phyloP scores from a whole-genome alignment of 306 rosid species.

The Alnus rubra region DNA sequence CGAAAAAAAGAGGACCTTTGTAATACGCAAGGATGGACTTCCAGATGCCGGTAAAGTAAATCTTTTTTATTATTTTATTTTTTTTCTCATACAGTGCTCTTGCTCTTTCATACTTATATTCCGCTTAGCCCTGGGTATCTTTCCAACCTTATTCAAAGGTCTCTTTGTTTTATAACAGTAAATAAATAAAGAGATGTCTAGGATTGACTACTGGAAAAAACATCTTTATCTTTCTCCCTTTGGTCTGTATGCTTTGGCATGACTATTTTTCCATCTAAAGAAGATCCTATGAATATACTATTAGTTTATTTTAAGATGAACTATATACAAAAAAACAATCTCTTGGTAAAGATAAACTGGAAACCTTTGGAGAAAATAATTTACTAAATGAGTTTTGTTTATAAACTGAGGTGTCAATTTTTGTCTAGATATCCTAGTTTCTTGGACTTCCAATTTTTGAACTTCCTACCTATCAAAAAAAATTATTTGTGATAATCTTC shows the following conservation, averaged over 20 bases:
- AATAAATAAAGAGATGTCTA: background rate
- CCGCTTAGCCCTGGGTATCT: background rate
- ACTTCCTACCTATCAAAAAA: background rate
- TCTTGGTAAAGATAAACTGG: background rate
- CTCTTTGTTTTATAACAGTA: background rate
- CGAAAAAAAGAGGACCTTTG: slow-evolving; percentile 94
- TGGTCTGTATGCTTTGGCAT: background rate
- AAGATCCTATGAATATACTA: background rate
- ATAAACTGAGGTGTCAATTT: background rate
- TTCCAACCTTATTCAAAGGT: background rate
- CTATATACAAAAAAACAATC: background rate
- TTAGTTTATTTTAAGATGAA: background rate
- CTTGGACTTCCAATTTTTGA: background rate
- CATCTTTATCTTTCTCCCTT: background rate
- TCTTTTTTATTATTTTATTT: background rate
- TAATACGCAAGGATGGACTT: slow-evolving; percentile 92
- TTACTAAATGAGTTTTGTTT: background rate
- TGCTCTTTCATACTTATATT: background rate
- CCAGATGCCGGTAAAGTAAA: slow-evolving; percentile 91
- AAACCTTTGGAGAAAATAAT: background rate
- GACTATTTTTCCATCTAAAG: background rate
- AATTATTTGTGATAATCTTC: slow-evolving; percentile 8
- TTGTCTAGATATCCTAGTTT: slow-evolving; percentile 16
- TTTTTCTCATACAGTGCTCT: background rate
- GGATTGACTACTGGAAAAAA: background rate